These are phyloP conservation scores for Trichoderma polysporum DNA, from an alignment of 2,329 filamentous ascomycete genomes.

Conservation along the genomic window DNA sequence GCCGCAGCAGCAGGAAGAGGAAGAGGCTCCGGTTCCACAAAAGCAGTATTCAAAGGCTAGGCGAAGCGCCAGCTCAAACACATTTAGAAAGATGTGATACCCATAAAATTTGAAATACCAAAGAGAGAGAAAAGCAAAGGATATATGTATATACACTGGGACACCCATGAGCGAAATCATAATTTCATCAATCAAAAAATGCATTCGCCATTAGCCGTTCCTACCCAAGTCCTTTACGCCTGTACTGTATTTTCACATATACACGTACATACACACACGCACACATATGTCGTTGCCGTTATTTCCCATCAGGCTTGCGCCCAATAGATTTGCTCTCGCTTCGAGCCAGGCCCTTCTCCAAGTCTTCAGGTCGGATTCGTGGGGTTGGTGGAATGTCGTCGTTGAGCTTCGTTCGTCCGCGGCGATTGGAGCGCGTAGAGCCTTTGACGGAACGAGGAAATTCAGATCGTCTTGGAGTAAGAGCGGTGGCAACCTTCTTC, in stretches of 20 bases:
- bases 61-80: slow-evolving; percentile 74
- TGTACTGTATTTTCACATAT: background rate
- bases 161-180: slow-evolving; percentile 21
- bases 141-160: slow-evolving; percentile 19
- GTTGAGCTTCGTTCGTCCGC: slow-evolving; percentile 45
- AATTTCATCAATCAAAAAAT: slow-evolving; percentile 10
- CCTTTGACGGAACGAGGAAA: slow-evolving; percentile 60
- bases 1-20: slow-evolving; percentile 35
- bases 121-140: slow-evolving; percentile 5
- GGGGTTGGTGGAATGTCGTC: slow-evolving; percentile 62
- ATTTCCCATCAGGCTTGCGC: slow-evolving; percentile 20
- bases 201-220: slow-evolving; percentile 4
- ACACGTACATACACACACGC: background rate
- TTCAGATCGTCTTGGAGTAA: slow-evolving; percentile 61
- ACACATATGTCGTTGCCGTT: background rate
- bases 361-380: slow-evolving; percentile 51
- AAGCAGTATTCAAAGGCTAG: slow-evolving; percentile 45
- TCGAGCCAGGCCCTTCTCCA: slow-evolving; percentile 56
- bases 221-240: background rate
- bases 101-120: slow-evolving; percentile 26
- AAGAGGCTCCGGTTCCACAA: slow-evolving; percentile 33
- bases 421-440: slow-evolving; percentile 29
- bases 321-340: slow-evolving; percentile 39
- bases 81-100: slow-evolving; percentile 63
- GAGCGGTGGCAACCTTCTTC: slow-evolving; percentile 57